A percentile compares a stretch with the other conserved stretches of the same genome.
Evolutionary conservation across 208 protist species (phyloP).

Genomic region (Leishmania martiniquensis): DNA sequence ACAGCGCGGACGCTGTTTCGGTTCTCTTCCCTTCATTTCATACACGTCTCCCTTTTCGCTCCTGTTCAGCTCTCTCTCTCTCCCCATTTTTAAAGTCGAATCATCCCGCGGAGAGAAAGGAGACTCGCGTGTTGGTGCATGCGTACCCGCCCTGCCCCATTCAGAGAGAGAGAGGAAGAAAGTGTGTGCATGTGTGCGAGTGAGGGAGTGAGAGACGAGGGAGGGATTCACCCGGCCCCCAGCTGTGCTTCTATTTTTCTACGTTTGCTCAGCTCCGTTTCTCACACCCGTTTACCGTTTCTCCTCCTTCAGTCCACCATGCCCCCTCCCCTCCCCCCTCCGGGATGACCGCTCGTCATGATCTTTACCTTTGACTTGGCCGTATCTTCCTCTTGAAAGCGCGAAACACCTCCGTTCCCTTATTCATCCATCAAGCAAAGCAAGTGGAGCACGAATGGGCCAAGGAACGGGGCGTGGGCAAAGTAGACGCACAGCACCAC

Average conservation of each 20-base stretch:
- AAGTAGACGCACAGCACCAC: neutral
- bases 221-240: neutral
- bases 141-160: neutral
- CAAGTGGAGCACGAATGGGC: neutral
- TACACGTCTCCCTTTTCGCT: neutral
- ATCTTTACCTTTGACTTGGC: neutral
- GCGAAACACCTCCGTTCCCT: neutral
- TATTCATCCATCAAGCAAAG: neutral
- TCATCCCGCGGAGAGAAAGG: too few relatives aligned
- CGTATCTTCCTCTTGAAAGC: neutral
- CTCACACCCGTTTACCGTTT: neutral
- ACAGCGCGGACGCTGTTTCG: too few relatives aligned
- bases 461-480: neutral
- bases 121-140: neutral
- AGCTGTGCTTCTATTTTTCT: neutral
- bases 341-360: neutral
- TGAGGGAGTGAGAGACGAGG: too few relatives aligned
- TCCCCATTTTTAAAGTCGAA: neutral
- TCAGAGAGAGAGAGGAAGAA: neutral
- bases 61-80: neutral
- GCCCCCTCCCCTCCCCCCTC: neutral
- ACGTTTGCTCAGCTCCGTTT: slow-evolving; percentile 3
- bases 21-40: neutral
- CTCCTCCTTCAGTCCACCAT: too few relatives aligned
- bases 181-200: too few relatives aligned